Evolutionary conservation across 2,329 filamentous ascomycete genomes (phyloP).

Genomic region (Colletotrichum sp.): DNA sequence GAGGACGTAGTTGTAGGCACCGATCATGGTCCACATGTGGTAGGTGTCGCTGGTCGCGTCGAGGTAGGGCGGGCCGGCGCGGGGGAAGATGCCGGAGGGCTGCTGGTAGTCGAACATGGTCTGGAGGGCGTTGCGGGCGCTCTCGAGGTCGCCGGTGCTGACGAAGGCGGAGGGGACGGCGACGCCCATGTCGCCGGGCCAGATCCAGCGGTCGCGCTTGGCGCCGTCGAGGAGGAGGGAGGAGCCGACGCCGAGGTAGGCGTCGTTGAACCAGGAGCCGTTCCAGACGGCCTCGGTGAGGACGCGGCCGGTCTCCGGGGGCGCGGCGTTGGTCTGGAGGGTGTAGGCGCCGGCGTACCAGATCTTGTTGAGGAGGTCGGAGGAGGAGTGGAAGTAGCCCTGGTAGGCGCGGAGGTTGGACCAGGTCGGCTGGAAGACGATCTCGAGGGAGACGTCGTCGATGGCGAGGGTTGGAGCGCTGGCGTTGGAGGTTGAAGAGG

Average conservation of each 20-base stretch:
- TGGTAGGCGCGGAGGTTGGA: slow-evolving; percentile 55
- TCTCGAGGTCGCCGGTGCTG: slow-evolving; percentile 57
- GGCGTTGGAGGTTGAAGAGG: neutral
- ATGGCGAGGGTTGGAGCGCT: slow-evolving; percentile 32
- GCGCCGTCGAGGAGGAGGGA: slow-evolving; percentile 55
- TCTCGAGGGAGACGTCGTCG: slow-evolving; percentile 32
- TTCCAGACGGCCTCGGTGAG: slow-evolving; percentile 19
- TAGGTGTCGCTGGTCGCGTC: slow-evolving; percentile 37
- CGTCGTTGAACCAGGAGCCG: slow-evolving; percentile 35
- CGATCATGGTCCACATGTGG: slow-evolving; percentile 52
- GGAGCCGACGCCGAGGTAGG: slow-evolving; percentile 33
- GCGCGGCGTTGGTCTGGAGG: slow-evolving; percentile 38
- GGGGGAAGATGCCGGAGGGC: slow-evolving; percentile 50
- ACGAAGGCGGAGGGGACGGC: slow-evolving; percentile 59
- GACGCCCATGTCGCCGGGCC: slow-evolving; percentile 67
- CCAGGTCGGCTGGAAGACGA: slow-evolving; percentile 46
- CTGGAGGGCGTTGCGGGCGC: slow-evolving; percentile 54
- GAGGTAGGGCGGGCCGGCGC: slow-evolving; percentile 50
- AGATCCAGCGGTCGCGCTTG: slow-evolving; percentile 64
- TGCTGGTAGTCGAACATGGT: slow-evolving; percentile 51
- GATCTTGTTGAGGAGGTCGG: slow-evolving; percentile 56
- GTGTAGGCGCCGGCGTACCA: slow-evolving; percentile 58
- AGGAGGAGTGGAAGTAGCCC: slow-evolving; percentile 58
- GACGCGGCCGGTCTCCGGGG: slow-evolving; percentile 23
- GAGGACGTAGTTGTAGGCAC: slow-evolving; percentile 60